Conservation (phyloP, 2,329 filamentous ascomycete genomes). For the Cryphonectria japonica region DNA sequence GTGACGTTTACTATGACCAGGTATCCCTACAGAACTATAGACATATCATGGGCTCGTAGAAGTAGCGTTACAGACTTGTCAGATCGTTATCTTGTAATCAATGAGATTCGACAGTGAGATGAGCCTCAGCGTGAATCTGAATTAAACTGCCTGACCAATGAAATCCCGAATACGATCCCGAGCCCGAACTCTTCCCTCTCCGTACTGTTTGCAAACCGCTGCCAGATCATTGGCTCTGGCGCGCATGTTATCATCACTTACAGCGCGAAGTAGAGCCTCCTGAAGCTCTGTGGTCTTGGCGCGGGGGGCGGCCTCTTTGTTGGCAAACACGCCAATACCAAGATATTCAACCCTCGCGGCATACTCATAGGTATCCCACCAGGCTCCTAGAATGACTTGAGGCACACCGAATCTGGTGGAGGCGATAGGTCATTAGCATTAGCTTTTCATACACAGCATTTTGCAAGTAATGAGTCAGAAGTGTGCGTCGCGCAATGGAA, state of each 20-base stretch:
- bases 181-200: slow-evolving; percentile 17
- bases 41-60: background rate
- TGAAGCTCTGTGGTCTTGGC: slow-evolving; percentile 6
- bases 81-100: background rate
- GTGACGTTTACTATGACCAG: background rate
- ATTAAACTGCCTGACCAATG: background rate
- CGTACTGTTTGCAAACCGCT: background rate
- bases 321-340: slow-evolving; percentile 17
- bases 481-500: background rate
- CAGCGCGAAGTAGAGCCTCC: slow-evolving; percentile 4
- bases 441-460: background rate
- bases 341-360: slow-evolving; percentile 22
- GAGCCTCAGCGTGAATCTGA: background rate
- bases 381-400: slow-evolving; percentile 15
- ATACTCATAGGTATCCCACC: slow-evolving; percentile 22
- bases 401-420: background rate
- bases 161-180: slow-evolving; percentile 12
- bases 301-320: slow-evolving; percentile 14
- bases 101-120: background rate
- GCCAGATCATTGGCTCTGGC: slow-evolving; percentile 10
- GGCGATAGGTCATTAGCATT: background rate
- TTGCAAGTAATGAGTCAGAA: background rate
- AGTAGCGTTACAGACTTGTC: background rate
- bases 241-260: background rate
- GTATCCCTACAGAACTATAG: background rate